A percentile compares a stretch with the other conserved stretches of the same genome.
Evolutionary conservation across 83 land plant species (phyloP).

Genomic region (Picea abies): DNA sequence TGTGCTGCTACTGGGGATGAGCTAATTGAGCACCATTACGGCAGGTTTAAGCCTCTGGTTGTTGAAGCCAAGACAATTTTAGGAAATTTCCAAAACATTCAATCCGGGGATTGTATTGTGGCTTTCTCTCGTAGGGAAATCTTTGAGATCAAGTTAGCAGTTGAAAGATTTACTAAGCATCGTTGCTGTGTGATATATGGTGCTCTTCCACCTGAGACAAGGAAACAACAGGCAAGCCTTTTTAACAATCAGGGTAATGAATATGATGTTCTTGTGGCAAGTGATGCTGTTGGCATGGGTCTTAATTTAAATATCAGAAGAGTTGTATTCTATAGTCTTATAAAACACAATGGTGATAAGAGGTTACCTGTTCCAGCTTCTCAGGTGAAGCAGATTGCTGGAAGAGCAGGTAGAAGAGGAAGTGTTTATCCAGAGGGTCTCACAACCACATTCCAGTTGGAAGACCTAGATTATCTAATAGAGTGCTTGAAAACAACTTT

Average conservation of each 20-base stretch:
- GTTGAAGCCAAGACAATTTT: slow-evolving; percentile 74
- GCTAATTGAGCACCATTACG: slow-evolving; percentile 68
- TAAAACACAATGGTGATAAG: too few relatives aligned
- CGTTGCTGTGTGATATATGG: slow-evolving; percentile 93
- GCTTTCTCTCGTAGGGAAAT: slow-evolving; percentile 96
- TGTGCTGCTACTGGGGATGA: too few relatives aligned
- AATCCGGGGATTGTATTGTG: slow-evolving; percentile 92
- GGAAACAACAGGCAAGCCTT: slow-evolving; percentile 76
- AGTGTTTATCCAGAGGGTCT: slow-evolving; percentile 74
- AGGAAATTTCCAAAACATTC: slow-evolving; percentile 68
- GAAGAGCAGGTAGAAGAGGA: slow-evolving; percentile 88
- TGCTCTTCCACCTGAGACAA: slow-evolving; percentile 90
- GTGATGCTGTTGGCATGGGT: too few relatives aligned
- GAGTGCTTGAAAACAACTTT: slow-evolving; percentile 81
- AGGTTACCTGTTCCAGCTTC: too few relatives aligned
- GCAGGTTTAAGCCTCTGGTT: slow-evolving; percentile 83
- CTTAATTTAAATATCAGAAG: too few relatives aligned
- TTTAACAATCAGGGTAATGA: slow-evolving; percentile 84
- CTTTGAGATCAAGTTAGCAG: slow-evolving; percentile 85
- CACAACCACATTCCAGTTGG: too few relatives aligned
- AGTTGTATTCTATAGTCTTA: too few relatives aligned
- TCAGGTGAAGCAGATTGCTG: slow-evolving; percentile 94
- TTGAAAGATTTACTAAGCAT: slow-evolving; percentile 56
- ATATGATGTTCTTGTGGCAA: slow-evolving; percentile 88
- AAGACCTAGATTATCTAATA: too few relatives aligned